Base-by-base conservation (phyloP, 371 early-diverging fungal genomes). In the Mortierella sp. region DNA sequence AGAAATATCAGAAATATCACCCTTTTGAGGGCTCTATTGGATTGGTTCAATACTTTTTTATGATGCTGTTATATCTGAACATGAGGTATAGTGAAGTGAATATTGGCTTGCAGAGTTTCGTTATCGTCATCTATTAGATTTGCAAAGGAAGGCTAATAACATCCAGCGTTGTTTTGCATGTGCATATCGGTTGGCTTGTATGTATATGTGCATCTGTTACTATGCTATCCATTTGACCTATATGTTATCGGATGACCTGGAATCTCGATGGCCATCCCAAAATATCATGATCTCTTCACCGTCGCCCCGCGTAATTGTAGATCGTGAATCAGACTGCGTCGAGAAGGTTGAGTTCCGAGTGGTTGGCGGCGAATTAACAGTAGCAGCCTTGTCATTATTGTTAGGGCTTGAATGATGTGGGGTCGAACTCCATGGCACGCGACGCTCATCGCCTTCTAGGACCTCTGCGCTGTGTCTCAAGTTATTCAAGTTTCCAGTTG, bases 261-360 rank as follows among this genome's bases (percentile, higher is more conserved):
- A 77, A 42, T 61, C 59, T 0, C 68, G 72, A 29, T 68, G 64
- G 13, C 79, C 79, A 53, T 78, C 74, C 79, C 79, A 78, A 55
- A 73, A 78, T 34, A 78, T 72, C 73, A 70, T 78, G n/a, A 78
- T 78, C 56, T 73, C 79, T 22, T 78, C 79, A 2, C 79, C 79
- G 7, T 76, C 76, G 2, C 70, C 70, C 23, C 76, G 47, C 1
- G 77, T 76, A 10, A 51, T 64, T 2, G 64, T 64, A 3, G 73
- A 78, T 19, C 73, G 69, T 22, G 67, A 31, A 42, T 72, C 78
- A 3, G 73, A 70, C 13, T 43, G 19, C 1, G 70, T 73, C 4
- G 79, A 78, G 51, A 73, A 58, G 7, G 70, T 73, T 4, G 79
- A 78, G 23, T 58, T 57, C 31, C 72, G 45, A 7, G 64, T 42